phyloP scores from a whole-genome alignment of 129 eudicot species.

The Centella asiatica region DNA sequence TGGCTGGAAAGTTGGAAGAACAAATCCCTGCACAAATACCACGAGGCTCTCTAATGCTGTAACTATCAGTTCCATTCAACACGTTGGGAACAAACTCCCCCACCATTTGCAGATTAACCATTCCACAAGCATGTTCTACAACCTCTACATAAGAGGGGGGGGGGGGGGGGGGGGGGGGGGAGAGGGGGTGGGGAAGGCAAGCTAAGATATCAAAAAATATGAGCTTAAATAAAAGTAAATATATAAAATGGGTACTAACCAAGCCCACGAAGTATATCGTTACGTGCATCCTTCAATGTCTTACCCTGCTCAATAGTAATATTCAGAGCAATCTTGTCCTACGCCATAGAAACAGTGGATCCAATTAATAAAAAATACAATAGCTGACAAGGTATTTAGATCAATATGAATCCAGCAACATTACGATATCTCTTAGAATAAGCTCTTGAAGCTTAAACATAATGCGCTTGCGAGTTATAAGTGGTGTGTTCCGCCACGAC shows the following conservation, averaged over 20 bases:
- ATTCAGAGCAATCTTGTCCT: slow-evolving; percentile 53
- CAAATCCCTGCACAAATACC: slow-evolving; percentile 71
- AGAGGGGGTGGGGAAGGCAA: too few relatives aligned
- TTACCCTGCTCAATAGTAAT: slow-evolving; percentile 60
- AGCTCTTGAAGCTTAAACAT: slow-evolving; percentile 55
- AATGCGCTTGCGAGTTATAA: slow-evolving; percentile 42
- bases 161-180: too few relatives aligned
- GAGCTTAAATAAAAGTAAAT: too few relatives aligned
- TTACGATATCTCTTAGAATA: slow-evolving; percentile 46
- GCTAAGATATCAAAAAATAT: too few relatives aligned
- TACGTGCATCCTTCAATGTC: slow-evolving; percentile 52
- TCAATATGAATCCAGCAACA: background rate
- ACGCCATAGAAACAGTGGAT: background rate
- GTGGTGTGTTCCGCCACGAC: slow-evolving; percentile 50
- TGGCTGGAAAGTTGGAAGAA: slow-evolving; percentile 58
- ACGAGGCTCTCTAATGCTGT: slow-evolving; percentile 52
- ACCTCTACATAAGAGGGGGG: slow-evolving; percentile 47
- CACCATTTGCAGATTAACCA: slow-evolving; percentile 52
- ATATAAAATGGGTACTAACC: slow-evolving; percentile 26
- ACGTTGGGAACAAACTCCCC: slow-evolving; percentile 47
- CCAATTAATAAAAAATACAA: background rate
- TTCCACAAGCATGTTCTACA: slow-evolving; percentile 56
- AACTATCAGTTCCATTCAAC: slow-evolving; percentile 44
- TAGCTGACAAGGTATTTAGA: background rate
- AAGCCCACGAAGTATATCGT: slow-evolving; percentile 54